Conservation (phyloP, 108 stramenopile species). For the Aurantiochytrium sp. region DNA sequence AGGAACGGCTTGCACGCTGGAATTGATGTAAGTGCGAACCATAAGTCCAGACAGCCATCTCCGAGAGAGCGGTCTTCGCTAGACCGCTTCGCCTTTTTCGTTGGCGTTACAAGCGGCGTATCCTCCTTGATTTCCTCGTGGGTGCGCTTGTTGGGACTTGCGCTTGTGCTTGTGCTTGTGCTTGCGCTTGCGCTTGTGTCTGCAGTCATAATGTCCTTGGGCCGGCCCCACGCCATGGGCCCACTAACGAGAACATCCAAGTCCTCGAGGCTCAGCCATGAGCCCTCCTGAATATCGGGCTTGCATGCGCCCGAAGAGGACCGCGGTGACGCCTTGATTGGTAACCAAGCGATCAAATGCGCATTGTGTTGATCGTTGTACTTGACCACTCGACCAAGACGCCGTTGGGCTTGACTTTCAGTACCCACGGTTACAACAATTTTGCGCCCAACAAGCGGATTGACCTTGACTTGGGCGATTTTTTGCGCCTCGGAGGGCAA, state of each 20-base stretch:
- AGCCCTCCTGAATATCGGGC: background rate
- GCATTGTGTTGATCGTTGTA: background rate
- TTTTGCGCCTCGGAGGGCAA: background rate
- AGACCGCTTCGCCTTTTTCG: background rate
- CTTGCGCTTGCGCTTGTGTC: background rate
- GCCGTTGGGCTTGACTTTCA: background rate
- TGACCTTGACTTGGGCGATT: background rate
- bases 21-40: background rate
- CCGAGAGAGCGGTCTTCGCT: background rate
- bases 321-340: background rate
- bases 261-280: background rate
- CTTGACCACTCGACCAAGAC: background rate
- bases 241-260: background rate
- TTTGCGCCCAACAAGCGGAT: background rate
- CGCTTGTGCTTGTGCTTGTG: too few species aligned
- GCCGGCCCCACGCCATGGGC: background rate
- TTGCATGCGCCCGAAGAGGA: background rate
- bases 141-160: too few species aligned
- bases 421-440: background rate
- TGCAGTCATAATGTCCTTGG: background rate
- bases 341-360: background rate
- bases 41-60: background rate
- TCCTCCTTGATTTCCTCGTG: too few species aligned
- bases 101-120: background rate
- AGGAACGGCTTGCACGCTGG: background rate